A percentile compares a stretch with the other conserved stretches of the same genome.
Conservation (phyloP, 73 alveolate species). For the Symbiodinium pilosum region DNA sequence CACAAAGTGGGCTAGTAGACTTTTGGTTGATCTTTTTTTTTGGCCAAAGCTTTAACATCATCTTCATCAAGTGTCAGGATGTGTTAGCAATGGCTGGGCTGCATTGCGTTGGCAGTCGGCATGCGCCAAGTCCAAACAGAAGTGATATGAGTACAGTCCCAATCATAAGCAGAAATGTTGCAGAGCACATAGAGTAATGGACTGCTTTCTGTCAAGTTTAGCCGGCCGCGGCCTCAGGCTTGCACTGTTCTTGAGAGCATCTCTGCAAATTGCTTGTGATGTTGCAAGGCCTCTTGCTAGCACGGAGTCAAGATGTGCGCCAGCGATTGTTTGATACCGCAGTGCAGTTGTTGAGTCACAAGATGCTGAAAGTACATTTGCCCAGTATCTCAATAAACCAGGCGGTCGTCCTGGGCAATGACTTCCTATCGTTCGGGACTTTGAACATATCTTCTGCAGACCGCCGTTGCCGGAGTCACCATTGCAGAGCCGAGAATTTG, state of each 20-base stretch:
- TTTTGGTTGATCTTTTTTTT: not conserved
- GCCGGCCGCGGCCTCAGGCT: slow-evolving; percentile 3
- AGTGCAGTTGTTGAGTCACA: not conserved
- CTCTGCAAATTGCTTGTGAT: not conserved
- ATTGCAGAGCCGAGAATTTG: too few relatives aligned
- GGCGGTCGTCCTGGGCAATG: slow-evolving; percentile 61
- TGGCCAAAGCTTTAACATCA: too few relatives aligned
- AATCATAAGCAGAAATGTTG: not conserved
- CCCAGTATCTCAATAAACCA: not conserved
- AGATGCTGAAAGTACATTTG: not conserved
- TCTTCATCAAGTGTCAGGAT: too few relatives aligned
- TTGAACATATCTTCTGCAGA: too few relatives aligned
- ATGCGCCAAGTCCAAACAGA: not conserved
- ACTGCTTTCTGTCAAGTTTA: slow-evolving; percentile 23
- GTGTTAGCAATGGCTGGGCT: too few relatives aligned
- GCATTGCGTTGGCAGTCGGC: too few relatives aligned
- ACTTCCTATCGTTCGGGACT: slow-evolving; percentile 38
- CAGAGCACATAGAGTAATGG: slow-evolving; percentile 21
- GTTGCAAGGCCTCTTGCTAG: slow-evolving; percentile 27
- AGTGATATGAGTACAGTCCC: not conserved
- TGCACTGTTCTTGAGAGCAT: not conserved
- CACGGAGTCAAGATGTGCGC: slow-evolving; percentile 31
- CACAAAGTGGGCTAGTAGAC: not conserved
- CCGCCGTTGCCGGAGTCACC: too few relatives aligned
- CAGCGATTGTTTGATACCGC: too few relatives aligned